Evolutionary conservation across 2,329 filamentous ascomycete species (phyloP).

Genomic region (Hortaea sp.): DNA sequence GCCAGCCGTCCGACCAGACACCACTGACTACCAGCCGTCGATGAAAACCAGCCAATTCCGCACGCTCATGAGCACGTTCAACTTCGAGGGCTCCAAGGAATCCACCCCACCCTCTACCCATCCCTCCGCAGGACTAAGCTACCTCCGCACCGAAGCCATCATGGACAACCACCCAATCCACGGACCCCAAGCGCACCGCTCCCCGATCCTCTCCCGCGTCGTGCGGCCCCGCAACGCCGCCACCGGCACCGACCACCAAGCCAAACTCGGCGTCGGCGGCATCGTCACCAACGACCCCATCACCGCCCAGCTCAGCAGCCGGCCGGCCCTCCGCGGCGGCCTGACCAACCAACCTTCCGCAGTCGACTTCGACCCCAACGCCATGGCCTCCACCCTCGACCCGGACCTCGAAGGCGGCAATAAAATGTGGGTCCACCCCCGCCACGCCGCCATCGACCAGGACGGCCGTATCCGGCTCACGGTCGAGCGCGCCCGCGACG

Average conservation of each 20-base stretch:
- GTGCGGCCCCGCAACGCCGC: slow-evolving; percentile 36
- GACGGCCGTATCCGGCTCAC: slow-evolving; percentile 34
- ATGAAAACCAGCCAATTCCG: not conserved
- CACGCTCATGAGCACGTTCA: slow-evolving; percentile 27
- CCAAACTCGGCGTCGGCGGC: slow-evolving; percentile 35
- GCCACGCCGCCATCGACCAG: slow-evolving; percentile 36
- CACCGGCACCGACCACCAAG: slow-evolving; percentile 23
- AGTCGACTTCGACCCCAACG: slow-evolving; percentile 28
- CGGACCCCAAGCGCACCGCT: slow-evolving; percentile 45
- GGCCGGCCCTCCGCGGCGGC: not conserved
- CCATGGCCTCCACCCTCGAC: slow-evolving; percentile 30
- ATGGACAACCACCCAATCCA: slow-evolving; percentile 32
- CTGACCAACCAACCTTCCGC: not conserved
- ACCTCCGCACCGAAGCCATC: slow-evolving; percentile 45
- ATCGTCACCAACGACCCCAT: slow-evolving; percentile 30
- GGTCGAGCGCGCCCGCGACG: slow-evolving; percentile 19
- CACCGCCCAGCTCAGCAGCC: not conserved
- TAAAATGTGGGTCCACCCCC: slow-evolving; percentile 43
- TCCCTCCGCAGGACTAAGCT: slow-evolving; percentile 54
- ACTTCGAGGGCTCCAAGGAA: slow-evolving; percentile 2
- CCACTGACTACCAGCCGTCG: not conserved
- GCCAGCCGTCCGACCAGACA: slow-evolving; percentile 29
- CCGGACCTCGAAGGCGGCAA: slow-evolving; percentile 38
- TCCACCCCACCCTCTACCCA: slow-evolving; percentile 50
- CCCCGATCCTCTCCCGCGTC: slow-evolving; percentile 49